phyloP scores from a whole-genome alignment of 768 basidiomycete genomes.

The Nidula microcarpa region DNA sequence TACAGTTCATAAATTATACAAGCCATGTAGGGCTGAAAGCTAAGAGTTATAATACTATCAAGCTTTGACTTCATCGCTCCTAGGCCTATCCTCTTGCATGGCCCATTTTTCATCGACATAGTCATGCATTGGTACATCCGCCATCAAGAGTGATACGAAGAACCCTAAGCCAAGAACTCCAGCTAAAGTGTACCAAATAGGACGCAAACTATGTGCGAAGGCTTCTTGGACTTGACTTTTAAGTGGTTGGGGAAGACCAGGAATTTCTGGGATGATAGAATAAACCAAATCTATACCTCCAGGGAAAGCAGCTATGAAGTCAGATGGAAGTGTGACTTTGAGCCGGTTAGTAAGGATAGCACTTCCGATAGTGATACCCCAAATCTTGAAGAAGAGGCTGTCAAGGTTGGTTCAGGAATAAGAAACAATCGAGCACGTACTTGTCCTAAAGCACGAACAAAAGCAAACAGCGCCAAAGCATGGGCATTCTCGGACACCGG shows the following conservation, averaged over 20 bases:
- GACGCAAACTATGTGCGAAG: neutral
- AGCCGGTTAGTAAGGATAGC: conserved; percentile 52
- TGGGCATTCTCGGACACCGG: conserved; percentile 33
- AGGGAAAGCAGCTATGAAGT: neutral
- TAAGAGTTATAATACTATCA: too few species aligned
- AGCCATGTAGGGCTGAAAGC: too few species aligned
- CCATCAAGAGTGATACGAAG: neutral
- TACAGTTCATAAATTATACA: too few species aligned
- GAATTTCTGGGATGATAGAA: neutral
- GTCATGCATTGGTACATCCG: neutral
- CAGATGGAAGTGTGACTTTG: conserved; percentile 30
- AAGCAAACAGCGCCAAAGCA: conserved; percentile 41
- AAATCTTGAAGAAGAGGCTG: conserved; percentile 7
- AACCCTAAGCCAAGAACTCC: neutral
- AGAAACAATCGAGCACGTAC: conserved; percentile 11
- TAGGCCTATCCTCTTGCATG: too few species aligned
- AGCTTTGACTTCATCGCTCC: too few species aligned
- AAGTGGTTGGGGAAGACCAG: neutral
- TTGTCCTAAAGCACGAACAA: conserved; percentile 29
- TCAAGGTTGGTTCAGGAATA: neutral
- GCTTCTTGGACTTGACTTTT: neutral
- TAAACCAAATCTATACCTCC: neutral
- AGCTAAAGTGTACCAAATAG: neutral
- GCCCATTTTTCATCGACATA: neutral
- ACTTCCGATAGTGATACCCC: conserved; percentile 49